Conservation (phyloP, 2,329 filamentous ascomycete genomes). For the Tetracladium maxilliforme region DNA sequence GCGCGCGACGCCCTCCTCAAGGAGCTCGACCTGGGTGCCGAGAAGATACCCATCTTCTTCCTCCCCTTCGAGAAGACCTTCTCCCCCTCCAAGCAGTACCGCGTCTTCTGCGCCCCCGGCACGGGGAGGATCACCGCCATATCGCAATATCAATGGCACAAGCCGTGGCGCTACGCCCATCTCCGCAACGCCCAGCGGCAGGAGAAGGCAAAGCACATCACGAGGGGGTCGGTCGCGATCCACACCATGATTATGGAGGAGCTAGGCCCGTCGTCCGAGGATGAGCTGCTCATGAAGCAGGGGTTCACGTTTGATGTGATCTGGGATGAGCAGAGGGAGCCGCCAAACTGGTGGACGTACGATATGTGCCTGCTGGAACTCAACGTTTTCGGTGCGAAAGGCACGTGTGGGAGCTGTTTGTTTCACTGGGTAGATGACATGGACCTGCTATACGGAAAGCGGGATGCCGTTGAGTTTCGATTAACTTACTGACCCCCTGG, state of each 20-base stretch:
- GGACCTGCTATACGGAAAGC: slow-evolving; percentile 18
- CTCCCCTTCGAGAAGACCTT: slow-evolving; percentile 25
- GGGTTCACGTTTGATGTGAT: slow-evolving; percentile 28
- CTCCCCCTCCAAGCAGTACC: slow-evolving; percentile 20
- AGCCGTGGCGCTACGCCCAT: slow-evolving; percentile 14
- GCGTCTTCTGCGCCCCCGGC: slow-evolving; percentile 24
- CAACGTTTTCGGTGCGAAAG: slow-evolving; percentile 27
- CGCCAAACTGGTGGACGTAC: too few species aligned
- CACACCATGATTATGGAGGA: slow-evolving; percentile 13
- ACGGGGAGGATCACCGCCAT: slow-evolving; percentile 17
- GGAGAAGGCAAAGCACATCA: slow-evolving; percentile 7
- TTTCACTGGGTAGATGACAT: slow-evolving; percentile 27
- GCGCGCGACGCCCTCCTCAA: slow-evolving; percentile 18
- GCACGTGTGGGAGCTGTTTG: slow-evolving; percentile 26
- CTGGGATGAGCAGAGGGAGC: slow-evolving; percentile 14
- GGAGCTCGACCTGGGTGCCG: slow-evolving; percentile 6
- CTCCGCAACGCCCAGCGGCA: slow-evolving; percentile 3
- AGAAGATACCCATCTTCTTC: slow-evolving; percentile 18
- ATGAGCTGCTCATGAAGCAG: slow-evolving; percentile 16
- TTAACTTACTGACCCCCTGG: too few species aligned
- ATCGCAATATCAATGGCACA: slow-evolving; percentile 25
- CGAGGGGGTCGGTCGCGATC: slow-evolving; percentile 7
- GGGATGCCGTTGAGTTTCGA: slow-evolving; percentile 15
- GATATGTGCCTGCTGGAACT: slow-evolving; percentile 24
- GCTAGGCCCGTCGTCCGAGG: slow-evolving; percentile 5